Evolutionary conservation across 345 rosid species (phyloP), one percentile per base, ranked within the genome.

Genomic region (Populus tremula): DNA sequence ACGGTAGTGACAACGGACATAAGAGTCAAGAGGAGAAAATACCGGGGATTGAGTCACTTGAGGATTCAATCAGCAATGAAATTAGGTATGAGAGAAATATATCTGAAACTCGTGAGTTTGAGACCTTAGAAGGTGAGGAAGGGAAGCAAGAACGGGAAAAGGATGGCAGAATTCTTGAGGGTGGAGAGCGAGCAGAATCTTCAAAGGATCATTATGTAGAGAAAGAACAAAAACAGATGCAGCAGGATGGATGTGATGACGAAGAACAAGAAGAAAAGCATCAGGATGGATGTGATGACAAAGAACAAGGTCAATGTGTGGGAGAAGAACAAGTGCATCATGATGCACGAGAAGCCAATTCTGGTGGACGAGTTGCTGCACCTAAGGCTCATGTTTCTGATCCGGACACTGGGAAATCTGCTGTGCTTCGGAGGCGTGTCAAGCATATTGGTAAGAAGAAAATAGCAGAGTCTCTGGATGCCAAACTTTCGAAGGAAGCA

Each of bases 371-470:
- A 43, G 47, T 11, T 54, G 54, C 54, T 65, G 67, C 70, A 50
- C 38, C 35, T 5, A 70, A 54, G 41, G 77, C 17, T 49, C 38
- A 76, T 63, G 27, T 20, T 5, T 73, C 75, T 73, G 77, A 80
- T 80, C 77, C 70, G 21, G 85, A 78, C 56, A 36, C 12, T 2
- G 77, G 72, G 77, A 49, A 74, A 49, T 17, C 63, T n/a, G 27
- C 2, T 23, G 16, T 33, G 62, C 36, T 33, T 33, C 36, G 36
- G 5, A 75, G 9, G 41, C 71, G 61, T 33, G 39, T 68, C 61
- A 64, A 54, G 54, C 53, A 45, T 53, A 33, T 13, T 33, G 27
- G 56, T 38, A 82, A 59, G 36, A 75, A 25, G 61, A 17, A 71
- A 56, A 53, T 36, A 36, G 59, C 59, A 3, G 78, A 18, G 25